Evolutionary conservation across 345 rosid species (phyloP).

Genomic region (Camelina neglecta): DNA sequence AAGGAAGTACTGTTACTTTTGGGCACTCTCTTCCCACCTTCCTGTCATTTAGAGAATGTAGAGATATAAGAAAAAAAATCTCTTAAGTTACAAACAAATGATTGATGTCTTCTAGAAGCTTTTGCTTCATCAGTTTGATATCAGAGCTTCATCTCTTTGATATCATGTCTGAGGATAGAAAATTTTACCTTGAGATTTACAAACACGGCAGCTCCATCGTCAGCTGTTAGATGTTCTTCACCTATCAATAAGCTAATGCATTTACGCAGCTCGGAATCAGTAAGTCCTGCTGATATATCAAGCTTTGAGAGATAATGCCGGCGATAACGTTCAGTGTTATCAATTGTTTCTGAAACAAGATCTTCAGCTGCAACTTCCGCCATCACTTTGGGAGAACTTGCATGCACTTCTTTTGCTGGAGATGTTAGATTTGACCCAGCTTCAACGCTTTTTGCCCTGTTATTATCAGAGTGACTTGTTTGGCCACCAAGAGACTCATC

Average conservation of each 20-base stretch:
- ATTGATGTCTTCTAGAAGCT: neutral
- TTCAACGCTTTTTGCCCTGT: conserved; percentile 57
- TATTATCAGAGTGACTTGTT: conserved; percentile 54
- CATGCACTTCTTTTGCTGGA: conserved; percentile 54
- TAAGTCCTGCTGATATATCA: conserved; percentile 81
- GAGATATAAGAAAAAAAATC: conserved; percentile 9
- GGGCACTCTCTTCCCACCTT: conserved; percentile 66
- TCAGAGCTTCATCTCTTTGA: no score
- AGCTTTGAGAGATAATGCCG: conserved; percentile 78
- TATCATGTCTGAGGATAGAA: neutral
- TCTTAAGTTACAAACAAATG: neutral
- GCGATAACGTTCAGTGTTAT: conserved; percentile 39
- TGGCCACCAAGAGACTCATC: conserved; percentile 58
- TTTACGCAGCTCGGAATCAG: conserved; percentile 63
- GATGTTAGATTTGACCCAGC: conserved; percentile 51
- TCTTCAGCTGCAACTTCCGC: conserved; percentile 49
- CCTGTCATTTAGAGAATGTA: conserved; percentile 49
- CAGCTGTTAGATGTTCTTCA: conserved; percentile 47
- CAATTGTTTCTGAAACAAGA: conserved; percentile 45
- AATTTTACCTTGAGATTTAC: conserved; percentile 69
- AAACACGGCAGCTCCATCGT: conserved; percentile 51
- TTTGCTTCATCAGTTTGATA: no score
- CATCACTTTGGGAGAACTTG: conserved; percentile 42
- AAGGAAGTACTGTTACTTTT: conserved; percentile 51
- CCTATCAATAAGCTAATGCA: conserved; percentile 52